These are phyloP conservation scores for Diddensiella transvaalensis DNA, from an alignment of 805 yeast genomes.

Conservation along the genomic window DNA sequence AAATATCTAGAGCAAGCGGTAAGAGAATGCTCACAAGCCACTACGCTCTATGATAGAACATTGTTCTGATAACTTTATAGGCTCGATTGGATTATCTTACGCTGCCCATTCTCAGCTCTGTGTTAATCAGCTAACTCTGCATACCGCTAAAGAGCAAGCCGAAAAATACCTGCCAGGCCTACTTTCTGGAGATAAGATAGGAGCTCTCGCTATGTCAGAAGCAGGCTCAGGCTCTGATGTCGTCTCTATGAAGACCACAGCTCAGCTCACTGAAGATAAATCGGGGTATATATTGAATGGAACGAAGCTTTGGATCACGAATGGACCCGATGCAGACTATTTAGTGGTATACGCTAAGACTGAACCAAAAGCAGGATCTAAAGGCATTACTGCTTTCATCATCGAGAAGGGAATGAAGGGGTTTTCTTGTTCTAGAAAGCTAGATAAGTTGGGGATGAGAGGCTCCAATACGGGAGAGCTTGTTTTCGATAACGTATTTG, in stretches of 20 bases:
- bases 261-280: conserved; percentile 28
- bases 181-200: conserved; percentile 30
- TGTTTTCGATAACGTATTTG: conserved; percentile 32
- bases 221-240: conserved; percentile 35
- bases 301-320: conserved; percentile 35
- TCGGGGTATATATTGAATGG: conserved; percentile 31
- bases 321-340: conserved; percentile 34
- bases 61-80: conserved; percentile 9
- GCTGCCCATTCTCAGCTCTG: conserved; percentile 35
- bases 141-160: conserved; percentile 27
- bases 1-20: conserved; percentile 29
- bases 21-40: neutral
- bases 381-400: conserved; percentile 33
- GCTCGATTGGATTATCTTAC: conserved; percentile 32
- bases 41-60: neutral
- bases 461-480: conserved; percentile 35
- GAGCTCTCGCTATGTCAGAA: conserved; percentile 35
- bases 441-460: conserved; percentile 35
- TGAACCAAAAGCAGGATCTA: conserved; percentile 30
- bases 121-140: conserved; percentile 32
- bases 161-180: conserved; percentile 31
- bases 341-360: conserved; percentile 34
- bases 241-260: conserved; percentile 32
- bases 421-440: conserved; percentile 31
- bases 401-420: conserved; percentile 31